Evolutionary conservation across 495 filamentous ascomycete genomes (phyloP), one percentile per base, ranked within the genome.

Genomic region (Lentithecium fluviatile): DNA sequence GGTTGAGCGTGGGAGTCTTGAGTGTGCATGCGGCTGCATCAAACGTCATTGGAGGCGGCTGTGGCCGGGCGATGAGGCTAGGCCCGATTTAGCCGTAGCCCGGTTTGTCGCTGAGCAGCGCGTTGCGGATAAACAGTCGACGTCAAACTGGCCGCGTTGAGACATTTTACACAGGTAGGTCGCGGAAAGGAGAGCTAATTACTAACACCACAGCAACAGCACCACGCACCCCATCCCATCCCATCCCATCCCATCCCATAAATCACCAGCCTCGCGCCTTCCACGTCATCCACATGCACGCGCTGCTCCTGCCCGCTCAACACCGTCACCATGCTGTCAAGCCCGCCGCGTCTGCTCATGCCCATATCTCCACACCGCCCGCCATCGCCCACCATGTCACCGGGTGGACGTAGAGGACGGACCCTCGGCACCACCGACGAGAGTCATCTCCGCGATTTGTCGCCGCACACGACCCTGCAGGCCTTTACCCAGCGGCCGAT

Each of bases 391-490:
- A 58, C 52, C 21, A 65, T 62, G 58, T 69, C 66, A 37, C 66
- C 66, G 7, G 46, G 56, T 3, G 23, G 53, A 34, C 61, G 66
- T 26, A 45, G 29, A 2, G 62, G 62, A 34, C 34, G 66, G 19
- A 40, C 47, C n/a, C 15, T 29, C 15, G 56, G n/a, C 25, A 25
- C 11, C 20, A 61, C 57, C 25, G 66, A 69, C 23, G 62, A 69
- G 17, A 21, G 32, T 13, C 38, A 58, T 26, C 58, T 73, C 2
- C 70, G 71, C 29, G 68, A 73, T 38, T 54, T 75, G 17, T 75
- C 73, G 29, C 73, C 73, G 0, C 64, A 58, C 45, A 64, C 65
- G 11, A 73, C 70, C 20, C 58, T 75, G 15, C 65, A 68, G 21
- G 71, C 69, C 23, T 74, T 75, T 53, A 42, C 64, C 15, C 42